Conservation (phyloP, 139 green algal genomes). For the Chlorella ohadii region DNA sequence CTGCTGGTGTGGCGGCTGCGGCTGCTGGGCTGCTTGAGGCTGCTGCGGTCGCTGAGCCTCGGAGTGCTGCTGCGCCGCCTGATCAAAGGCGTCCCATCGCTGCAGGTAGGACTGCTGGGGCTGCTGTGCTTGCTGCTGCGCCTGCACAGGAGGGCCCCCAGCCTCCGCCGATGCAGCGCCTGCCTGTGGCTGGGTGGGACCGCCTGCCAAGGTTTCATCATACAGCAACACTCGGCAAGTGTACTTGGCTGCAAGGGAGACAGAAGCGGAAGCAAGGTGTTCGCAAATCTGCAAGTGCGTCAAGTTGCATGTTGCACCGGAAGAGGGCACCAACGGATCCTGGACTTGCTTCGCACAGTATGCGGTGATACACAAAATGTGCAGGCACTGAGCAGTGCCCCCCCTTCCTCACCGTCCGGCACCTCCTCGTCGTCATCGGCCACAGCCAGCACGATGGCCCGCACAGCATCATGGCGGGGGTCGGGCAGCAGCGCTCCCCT, state of each 20-base stretch:
- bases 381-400: too few relatives aligned
- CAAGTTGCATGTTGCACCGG: too few relatives aligned
- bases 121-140: too few relatives aligned
- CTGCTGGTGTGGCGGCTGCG: background rate
- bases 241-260: conserved; percentile 29
- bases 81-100: background rate
- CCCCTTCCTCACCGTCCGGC: conserved; percentile 28
- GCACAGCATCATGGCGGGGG: conserved; percentile 81
- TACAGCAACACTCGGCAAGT: conserved; percentile 29
- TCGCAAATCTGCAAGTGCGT: too few relatives aligned
- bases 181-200: too few relatives aligned
- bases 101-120: too few relatives aligned
- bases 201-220: background rate
- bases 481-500: conserved; percentile 84
- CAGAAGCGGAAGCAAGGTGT: too few relatives aligned
- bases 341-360: too few relatives aligned
- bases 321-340: too few relatives aligned
- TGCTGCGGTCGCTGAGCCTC: background rate
- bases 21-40: background rate
- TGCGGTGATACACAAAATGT: too few relatives aligned
- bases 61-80: background rate
- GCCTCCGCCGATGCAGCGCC: too few relatives aligned
- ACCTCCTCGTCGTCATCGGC: conserved; percentile 63
- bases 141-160: too few relatives aligned
- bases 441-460: conserved; percentile 64